Evolutionary conservation across 1,284 basidiomycete genomes (phyloP).

Genomic region (Cryptococcus floricola): DNA sequence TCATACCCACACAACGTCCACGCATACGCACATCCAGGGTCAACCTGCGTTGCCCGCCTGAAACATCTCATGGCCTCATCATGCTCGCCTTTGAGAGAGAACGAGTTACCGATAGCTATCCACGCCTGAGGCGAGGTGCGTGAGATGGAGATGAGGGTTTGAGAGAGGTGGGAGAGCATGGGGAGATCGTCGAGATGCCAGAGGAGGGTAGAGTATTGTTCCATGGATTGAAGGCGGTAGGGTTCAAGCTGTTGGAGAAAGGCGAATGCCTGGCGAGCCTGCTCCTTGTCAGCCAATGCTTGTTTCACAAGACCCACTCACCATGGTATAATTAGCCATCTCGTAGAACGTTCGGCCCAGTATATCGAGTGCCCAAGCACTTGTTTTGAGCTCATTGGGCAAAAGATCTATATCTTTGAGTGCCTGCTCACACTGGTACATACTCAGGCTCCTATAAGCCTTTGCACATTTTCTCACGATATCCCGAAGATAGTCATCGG

Average conservation of each 20-base stretch:
- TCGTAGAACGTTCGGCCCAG: constrained; percentile 83
- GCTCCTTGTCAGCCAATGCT: neutral
- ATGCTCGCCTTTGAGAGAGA: constrained; percentile 85
- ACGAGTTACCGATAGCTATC: constrained; percentile 91
- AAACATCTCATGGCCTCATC: constrained; percentile 88
- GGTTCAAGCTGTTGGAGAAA: constrained; percentile 74
- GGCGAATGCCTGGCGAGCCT: constrained; percentile 82
- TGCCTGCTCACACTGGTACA: constrained; percentile 71
- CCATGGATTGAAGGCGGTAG: constrained; percentile 82
- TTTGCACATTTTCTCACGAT: constrained; percentile 74
- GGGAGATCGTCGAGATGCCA: constrained; percentile 84
- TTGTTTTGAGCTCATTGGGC: constrained; percentile 68
- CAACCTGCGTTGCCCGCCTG: constrained; percentile 75
- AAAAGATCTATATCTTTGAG: constrained; percentile 70
- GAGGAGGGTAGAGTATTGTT: constrained; percentile 85
- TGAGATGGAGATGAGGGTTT: constrained; percentile 77
- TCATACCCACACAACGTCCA: constrained; percentile 93
- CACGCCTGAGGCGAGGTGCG: constrained; percentile 80
- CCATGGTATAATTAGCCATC: constrained; percentile 75
- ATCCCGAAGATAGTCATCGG: constrained; percentile 76
- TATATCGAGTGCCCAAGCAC: constrained; percentile 72
- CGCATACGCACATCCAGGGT: constrained; percentile 80
- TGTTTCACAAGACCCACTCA: constrained; percentile 50
- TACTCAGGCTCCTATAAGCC: constrained; percentile 66
- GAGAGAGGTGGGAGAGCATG: constrained; percentile 80